A percentile compares a stretch with the other conserved stretches of the same genome.
Evolutionary conservation across 257 asterid species (phyloP).

Genomic region (Lycium ferocissimum): DNA sequence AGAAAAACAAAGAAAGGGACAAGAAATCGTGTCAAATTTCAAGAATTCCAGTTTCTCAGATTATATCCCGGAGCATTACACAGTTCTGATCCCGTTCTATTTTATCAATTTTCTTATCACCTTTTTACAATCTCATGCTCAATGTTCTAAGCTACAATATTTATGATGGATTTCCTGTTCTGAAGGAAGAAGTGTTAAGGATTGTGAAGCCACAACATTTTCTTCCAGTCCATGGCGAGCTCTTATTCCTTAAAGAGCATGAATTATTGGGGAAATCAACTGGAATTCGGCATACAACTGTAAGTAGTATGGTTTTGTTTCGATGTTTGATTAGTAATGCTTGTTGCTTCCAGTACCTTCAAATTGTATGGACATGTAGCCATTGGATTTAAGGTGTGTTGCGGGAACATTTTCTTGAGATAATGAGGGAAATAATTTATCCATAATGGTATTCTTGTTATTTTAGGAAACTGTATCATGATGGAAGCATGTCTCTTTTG

Average conservation of each 20-base stretch:
- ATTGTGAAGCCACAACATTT: conserved; percentile 99
- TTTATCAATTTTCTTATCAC: not conserved
- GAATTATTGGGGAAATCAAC: conserved; percentile 93
- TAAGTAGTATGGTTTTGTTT: conserved; percentile 50
- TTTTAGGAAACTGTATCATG: not conserved
- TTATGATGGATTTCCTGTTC: conserved; percentile 9
- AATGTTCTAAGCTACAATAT: conserved; percentile 25
- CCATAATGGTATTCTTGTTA: not conserved
- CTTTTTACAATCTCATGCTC: not conserved
- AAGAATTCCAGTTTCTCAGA: conserved; percentile 14
- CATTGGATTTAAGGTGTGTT: conserved; percentile 14
- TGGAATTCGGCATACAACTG: conserved; percentile 92
- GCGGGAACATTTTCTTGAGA: not conserved
- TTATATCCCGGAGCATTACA: conserved; percentile 24
- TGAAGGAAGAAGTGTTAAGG: conserved; percentile 89
- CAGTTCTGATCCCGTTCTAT: not conserved
- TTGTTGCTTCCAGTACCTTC: not conserved
- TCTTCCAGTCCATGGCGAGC: conserved; percentile 97
- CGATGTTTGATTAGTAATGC: not conserved
- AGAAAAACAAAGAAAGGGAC: conserved; percentile 11
- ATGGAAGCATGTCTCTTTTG: not conserved
- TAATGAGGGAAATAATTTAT: not conserved
- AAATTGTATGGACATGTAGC: not conserved
- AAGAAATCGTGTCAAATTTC: not conserved
- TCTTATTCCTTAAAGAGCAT: conserved; percentile 95